A percentile compares a stretch with the other conserved stretches of the same genome.
Evolutionary conservation across 2,329 filamentous ascomycete species (phyloP).

Genomic region (Calonectria pseudoturangicola): DNA sequence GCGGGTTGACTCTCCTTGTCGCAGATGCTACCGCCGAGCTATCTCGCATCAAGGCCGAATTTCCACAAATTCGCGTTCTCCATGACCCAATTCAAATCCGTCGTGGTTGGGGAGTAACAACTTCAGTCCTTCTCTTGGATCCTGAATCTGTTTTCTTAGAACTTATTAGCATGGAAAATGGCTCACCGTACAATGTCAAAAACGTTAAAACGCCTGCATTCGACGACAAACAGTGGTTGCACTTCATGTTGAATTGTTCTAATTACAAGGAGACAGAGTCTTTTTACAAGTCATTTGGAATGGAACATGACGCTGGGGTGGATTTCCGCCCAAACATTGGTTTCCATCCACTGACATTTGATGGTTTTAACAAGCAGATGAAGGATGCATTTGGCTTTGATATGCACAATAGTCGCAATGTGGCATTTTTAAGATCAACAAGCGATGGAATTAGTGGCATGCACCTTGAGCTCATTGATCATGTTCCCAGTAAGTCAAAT

Average conservation of each 20-base stretch:
- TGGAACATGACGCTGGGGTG: background rate
- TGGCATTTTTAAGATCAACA: background rate
- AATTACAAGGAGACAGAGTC: background rate
- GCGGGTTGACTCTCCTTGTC: background rate
- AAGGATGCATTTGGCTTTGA: constrained; percentile 11
- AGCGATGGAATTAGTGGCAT: background rate
- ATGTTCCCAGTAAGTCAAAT: constrained; percentile 2
- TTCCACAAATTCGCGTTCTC: background rate
- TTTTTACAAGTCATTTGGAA: constrained; percentile 10
- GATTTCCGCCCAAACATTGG: constrained; percentile 1
- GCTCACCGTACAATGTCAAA: background rate
- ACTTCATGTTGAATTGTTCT: constrained; percentile 10
- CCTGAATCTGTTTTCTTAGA: constrained; percentile 11
- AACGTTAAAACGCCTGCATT: background rate
- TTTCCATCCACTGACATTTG: constrained; percentile 1
- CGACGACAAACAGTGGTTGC: constrained; percentile 13
- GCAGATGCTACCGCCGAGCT: background rate
- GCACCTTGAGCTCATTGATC: constrained; percentile 1
- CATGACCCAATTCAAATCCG: background rate
- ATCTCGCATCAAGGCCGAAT: background rate
- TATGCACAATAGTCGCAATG: constrained; percentile 10
- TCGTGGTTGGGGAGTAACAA: constrained; percentile 5
- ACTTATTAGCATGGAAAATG: background rate
- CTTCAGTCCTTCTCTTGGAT: background rate
- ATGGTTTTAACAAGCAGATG: constrained; percentile 12